Evolutionary conservation across 305 asterid genomes (phyloP).

Genomic region (Fraxinus angustifolia): DNA sequence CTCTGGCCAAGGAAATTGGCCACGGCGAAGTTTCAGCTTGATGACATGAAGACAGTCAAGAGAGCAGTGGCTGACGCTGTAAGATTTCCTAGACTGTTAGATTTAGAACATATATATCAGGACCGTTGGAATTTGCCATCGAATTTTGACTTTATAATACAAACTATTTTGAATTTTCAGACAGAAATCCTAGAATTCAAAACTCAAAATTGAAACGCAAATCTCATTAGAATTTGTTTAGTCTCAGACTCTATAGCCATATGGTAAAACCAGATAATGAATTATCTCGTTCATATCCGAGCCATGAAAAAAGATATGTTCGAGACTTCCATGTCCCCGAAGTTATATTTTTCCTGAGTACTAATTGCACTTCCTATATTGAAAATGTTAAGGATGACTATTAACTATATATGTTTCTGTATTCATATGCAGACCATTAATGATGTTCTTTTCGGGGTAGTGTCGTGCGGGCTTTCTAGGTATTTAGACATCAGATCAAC

Average conservation of each 20-base stretch:
- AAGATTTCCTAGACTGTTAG: slow-evolving; percentile 22
- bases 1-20: slow-evolving; percentile 77
- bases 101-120: not conserved
- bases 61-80: slow-evolving; percentile 44
- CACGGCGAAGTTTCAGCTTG: slow-evolving; percentile 65
- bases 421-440: slow-evolving; percentile 62
- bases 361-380: not conserved
- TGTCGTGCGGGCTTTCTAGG: slow-evolving; percentile 66
- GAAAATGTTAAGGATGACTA: not conserved
- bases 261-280: not conserved
- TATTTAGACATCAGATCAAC: slow-evolving; percentile 56
- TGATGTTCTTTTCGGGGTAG: slow-evolving; percentile 71
- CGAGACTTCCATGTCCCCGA: not conserved
- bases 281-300: too few relatives aligned
- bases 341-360: not conserved
- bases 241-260: not conserved
- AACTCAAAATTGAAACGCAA: not conserved
- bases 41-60: slow-evolving; percentile 71
- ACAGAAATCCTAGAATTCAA: not conserved
- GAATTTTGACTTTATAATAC: not conserved
- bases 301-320: not conserved
- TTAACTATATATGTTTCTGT: not conserved
- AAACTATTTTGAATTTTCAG: not conserved
- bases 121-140: not conserved
- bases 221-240: not conserved